Evolutionary conservation across 768 basidiomycete genomes (phyloP).

Genomic region (Cystobasidium onofrii): DNA sequence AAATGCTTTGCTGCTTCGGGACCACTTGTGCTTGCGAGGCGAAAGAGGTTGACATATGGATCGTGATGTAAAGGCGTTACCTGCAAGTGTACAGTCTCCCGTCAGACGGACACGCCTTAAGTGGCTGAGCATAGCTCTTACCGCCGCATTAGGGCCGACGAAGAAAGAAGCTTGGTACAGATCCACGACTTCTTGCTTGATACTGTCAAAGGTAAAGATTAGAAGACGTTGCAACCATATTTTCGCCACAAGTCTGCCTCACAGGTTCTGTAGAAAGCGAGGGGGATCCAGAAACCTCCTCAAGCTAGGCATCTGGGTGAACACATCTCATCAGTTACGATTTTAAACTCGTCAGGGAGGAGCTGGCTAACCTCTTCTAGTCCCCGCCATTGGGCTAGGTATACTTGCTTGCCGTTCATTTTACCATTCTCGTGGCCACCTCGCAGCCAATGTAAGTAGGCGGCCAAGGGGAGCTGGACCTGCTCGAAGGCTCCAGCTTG

Average conservation of each 20-base stretch:
- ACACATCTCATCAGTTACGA: not conserved
- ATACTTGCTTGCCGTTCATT: conserved; percentile 29
- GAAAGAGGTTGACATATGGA: conserved; percentile 29
- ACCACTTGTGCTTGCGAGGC: conserved; percentile 18
- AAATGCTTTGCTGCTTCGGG: conserved; percentile 15
- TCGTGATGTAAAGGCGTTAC: conserved; percentile 28
- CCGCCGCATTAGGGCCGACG: conserved; percentile 8
- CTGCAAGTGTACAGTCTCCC: not conserved
- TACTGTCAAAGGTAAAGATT: not conserved
- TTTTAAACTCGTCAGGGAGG: not conserved
- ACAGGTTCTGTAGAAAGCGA: conserved; percentile 8
- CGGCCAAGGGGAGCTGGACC: conserved; percentile 16
- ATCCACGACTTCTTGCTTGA: conserved; percentile 5
- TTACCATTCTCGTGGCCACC: conserved; percentile 1
- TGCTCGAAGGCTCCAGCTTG: conserved; percentile 6
- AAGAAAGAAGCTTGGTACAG: conserved; percentile 26
- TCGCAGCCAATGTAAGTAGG: conserved; percentile 15
- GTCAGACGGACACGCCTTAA: not conserved
- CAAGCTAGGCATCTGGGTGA: not conserved
- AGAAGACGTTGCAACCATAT: not conserved
- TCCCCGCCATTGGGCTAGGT: conserved; percentile 30
- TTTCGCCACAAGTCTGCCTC: not conserved
- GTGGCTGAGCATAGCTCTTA: not conserved
- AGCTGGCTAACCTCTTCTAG: conserved; percentile 10
- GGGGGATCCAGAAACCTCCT: not conserved